A percentile compares a stretch with the other conserved stretches of the same genome.
Conservation (phyloP, 116 monocot genomes). For the Iris pallida region DNA sequence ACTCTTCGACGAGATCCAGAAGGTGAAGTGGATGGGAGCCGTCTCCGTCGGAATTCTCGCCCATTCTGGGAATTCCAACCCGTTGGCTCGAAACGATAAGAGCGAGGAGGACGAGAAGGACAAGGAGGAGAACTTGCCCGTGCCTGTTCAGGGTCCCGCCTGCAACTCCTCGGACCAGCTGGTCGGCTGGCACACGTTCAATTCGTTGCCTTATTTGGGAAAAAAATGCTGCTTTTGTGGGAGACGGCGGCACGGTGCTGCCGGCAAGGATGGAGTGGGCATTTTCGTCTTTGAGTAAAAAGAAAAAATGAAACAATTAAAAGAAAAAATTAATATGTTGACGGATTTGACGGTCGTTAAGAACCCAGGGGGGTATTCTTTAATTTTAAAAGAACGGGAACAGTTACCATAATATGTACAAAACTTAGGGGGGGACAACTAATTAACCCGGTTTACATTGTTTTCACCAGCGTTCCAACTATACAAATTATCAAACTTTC, state of each 20-base stretch:
- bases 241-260: conserved; percentile 54
- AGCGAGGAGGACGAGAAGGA: conserved; percentile 38
- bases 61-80: conserved; percentile 38
- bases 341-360: too few species aligned
- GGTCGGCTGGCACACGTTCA: conserved; percentile 84
- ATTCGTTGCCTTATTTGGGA: conserved; percentile 45
- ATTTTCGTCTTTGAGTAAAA: too few species aligned
- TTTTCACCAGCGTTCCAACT: too few species aligned
- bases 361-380: too few species aligned
- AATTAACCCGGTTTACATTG: too few species aligned
- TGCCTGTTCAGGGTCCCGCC: conserved; percentile 84
- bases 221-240: conserved; percentile 44
- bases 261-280: conserved; percentile 84
- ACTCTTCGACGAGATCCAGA: conserved; percentile 86
- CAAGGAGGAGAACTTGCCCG: conserved; percentile 39
- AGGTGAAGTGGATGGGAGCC: conserved; percentile 78
- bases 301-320: too few species aligned
- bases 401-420: too few species aligned
- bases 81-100: conserved; percentile 11
- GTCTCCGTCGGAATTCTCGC: conserved; percentile 71
- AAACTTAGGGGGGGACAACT: too few species aligned
- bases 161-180: conserved; percentile 79
- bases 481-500: too few species aligned
- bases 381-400: too few species aligned
- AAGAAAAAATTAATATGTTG: too few species aligned